A percentile compares a stretch with the other conserved stretches of the same genome.
Evolutionary conservation across 2,329 filamentous ascomycete species (phyloP).

Genomic region (Phialophora expanda): DNA sequence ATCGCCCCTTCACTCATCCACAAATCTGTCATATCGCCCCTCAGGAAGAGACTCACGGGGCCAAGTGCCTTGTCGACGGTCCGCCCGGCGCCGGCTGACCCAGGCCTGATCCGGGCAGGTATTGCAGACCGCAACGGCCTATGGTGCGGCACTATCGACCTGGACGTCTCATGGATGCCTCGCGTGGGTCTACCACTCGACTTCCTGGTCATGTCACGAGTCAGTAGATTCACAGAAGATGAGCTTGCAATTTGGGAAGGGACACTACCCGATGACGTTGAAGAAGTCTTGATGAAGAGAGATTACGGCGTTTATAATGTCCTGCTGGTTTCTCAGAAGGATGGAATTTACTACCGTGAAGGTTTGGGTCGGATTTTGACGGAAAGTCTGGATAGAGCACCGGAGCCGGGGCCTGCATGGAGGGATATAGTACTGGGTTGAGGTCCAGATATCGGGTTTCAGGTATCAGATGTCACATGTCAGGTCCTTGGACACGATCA

Average conservation of each 20-base stretch:
- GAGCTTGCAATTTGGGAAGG: constrained; percentile 38
- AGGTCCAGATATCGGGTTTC: not conserved
- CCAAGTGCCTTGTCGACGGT: constrained; percentile 39
- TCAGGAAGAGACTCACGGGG: constrained; percentile 40
- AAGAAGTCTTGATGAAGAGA: constrained; percentile 31
- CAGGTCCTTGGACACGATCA: not conserved
- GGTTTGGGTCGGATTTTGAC: constrained; percentile 38
- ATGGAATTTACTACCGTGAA: constrained; percentile 38
- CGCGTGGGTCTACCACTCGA: constrained; percentile 32
- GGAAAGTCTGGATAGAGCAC: constrained; percentile 30
- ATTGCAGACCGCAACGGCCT: constrained; percentile 36
- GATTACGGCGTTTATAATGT: constrained; percentile 40
- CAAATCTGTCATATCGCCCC: constrained; percentile 38
- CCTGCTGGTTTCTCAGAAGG: constrained; percentile 35
- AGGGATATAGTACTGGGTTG: constrained; percentile 39
- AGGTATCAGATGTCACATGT: not conserved
- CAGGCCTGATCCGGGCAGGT: constrained; percentile 38
- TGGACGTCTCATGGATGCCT: constrained; percentile 33
- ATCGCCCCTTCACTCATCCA: constrained; percentile 34
- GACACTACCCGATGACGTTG: constrained; percentile 35
- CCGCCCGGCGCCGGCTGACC: constrained; percentile 38
- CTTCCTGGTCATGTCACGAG: constrained; percentile 39
- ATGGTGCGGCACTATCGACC: constrained; percentile 41
- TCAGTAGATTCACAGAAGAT: constrained; percentile 37
- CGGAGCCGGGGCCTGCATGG: constrained; percentile 37